Conservation (phyloP, 805 yeast genomes). For the Ogataea philodendri region DNA sequence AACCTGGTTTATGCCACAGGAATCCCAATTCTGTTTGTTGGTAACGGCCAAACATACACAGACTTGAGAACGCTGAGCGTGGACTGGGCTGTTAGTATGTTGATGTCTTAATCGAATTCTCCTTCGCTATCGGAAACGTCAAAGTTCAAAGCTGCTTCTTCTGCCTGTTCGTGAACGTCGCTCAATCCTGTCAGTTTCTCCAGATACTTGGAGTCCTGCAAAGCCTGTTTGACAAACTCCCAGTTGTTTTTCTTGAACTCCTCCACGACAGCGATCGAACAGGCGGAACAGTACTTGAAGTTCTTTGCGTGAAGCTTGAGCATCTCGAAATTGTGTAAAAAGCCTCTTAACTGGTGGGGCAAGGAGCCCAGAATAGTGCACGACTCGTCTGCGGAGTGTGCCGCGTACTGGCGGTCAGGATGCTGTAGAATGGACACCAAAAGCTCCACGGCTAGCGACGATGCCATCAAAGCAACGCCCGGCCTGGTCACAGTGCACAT, state of each 20-base stretch:
- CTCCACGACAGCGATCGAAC: slow-evolving; percentile 60
- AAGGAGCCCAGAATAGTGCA: slow-evolving; percentile 58
- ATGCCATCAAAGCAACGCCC: slow-evolving; percentile 87
- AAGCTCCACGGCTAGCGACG: slow-evolving; percentile 83
- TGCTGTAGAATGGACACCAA: slow-evolving; percentile 73
- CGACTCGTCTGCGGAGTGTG: slow-evolving; percentile 26
- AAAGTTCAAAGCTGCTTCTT: slow-evolving; percentile 41
- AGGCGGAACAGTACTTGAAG: slow-evolving; percentile 82
- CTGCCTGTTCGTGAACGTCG: slow-evolving; percentile 70
- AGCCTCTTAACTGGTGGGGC: slow-evolving; percentile 93
- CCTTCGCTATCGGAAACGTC: slow-evolving; percentile 43
- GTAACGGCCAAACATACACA: slow-evolving; percentile 96
- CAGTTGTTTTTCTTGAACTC: slow-evolving; percentile 59
- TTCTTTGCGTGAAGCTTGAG: slow-evolving; percentile 68
- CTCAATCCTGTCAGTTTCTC: slow-evolving; percentile 80
- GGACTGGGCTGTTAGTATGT: slow-evolving; percentile 84
- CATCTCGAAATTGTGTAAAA: slow-evolving; percentile 61
- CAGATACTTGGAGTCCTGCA: slow-evolving; percentile 62
- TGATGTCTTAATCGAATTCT: slow-evolving; percentile 53
- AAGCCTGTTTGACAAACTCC: slow-evolving; percentile 74
- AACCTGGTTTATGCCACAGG: slow-evolving; percentile 96
- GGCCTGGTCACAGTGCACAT: slow-evolving; percentile 99
- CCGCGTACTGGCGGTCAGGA: slow-evolving; percentile 45
- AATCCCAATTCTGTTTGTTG: slow-evolving; percentile 92
- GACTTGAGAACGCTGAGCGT: slow-evolving; percentile 88